Evolutionary conservation across 495 filamentous ascomycete species (phyloP), one percentile per base, ranked within the genome.

Genomic region (Podospora didyma): DNA sequence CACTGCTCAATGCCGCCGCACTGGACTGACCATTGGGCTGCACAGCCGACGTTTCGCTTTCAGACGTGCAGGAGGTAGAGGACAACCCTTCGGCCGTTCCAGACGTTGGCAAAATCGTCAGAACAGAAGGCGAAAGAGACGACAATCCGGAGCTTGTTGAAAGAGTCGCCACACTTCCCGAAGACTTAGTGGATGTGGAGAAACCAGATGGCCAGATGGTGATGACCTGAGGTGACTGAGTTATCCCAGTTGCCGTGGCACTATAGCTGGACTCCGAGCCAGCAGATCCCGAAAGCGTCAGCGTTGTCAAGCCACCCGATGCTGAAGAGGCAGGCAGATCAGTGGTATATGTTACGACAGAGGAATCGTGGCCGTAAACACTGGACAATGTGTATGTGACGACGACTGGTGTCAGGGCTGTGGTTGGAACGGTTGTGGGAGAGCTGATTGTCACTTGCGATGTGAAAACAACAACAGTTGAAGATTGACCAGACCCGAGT

Each of bases 381-480:
- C 53, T 49, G 7, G 67, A 52, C 19, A 63, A 22, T 1, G 66
- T 65, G 44, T 59, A 56, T 1, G 65, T 63, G 23, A 62, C 49
- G 20, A 54, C 49, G 1, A 48, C 52, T 7, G 65, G 63, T 0
- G 62, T 60, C 17, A 56, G 17, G 1, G 54, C 47, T 3, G 53
- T 21, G n/a, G 35, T 52, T 0, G 61, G 39, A 1, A 39, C 2
- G 2, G 34, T 2, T 5, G 39, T 10, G 2, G 54, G 49, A 19
- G 56, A 34, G 46, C 28, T 31, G 45, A 62, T 17, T 9, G 60
- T 60, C 17, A 69, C 12, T 44, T 59, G 34, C 3, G 58, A 62
- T 10, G 60, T 68, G 12, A 65, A 39, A 5, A 46, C 58, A 21
- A 65, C 39, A 4, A 61, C 39, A 0, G 60, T 59, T 47, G 52